Percentiles rank a stretch among this genome's conserved stretches.
Evolutionary conservation across 2,329 filamentous ascomycete species (phyloP).

Genomic region (Talaromyces sp.): DNA sequence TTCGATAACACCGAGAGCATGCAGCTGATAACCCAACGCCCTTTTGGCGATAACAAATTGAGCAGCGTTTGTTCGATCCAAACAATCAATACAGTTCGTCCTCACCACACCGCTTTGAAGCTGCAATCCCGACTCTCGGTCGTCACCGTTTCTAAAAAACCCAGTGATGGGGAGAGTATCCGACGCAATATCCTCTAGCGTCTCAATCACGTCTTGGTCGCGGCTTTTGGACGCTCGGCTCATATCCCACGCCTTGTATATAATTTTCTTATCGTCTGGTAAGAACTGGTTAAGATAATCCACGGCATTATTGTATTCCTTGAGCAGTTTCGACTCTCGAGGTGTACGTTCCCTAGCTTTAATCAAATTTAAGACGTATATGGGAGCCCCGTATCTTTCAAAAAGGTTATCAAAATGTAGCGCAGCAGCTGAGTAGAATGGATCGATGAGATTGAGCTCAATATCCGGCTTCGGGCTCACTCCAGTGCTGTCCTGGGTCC

Average conservation of each 20-base stretch:
- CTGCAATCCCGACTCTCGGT: constrained; percentile 56
- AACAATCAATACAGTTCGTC: constrained; percentile 96
- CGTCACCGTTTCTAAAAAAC: constrained; percentile 90
- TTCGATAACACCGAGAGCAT: constrained; percentile 81
- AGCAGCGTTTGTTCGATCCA: constrained; percentile 94
- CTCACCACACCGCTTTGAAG: constrained; percentile 89
- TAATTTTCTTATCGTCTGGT: constrained; percentile 74
- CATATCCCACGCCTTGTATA: constrained; percentile 98
- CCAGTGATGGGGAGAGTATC: constrained; percentile 79
- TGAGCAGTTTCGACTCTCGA: constrained; percentile 81
- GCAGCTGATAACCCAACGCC: constrained; percentile 84
- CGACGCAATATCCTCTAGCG: constrained; percentile 81
- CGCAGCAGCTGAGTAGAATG: constrained; percentile 88
- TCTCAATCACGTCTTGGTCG: constrained; percentile 90
- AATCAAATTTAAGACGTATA: constrained; percentile 88
- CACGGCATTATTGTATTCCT: constrained; percentile 81
- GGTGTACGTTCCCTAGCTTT: constrained; percentile 83
- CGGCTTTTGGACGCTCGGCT: constrained; percentile 87
- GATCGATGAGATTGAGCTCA: constrained; percentile 89
- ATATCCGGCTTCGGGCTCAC: constrained; percentile 96
- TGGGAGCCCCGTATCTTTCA: constrained; percentile 81
- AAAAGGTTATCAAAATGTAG: constrained; percentile 95
- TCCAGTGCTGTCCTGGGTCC: constrained; percentile 93
- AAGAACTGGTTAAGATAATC: constrained; percentile 93
- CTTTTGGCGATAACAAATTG: constrained; percentile 97